Percentiles rank a stretch among this genome's conserved stretches.
These are phyloP conservation scores for Boletellus ananiceps DNA, from an alignment of 768 basidiomycete species.

Conservation along the genomic window DNA sequence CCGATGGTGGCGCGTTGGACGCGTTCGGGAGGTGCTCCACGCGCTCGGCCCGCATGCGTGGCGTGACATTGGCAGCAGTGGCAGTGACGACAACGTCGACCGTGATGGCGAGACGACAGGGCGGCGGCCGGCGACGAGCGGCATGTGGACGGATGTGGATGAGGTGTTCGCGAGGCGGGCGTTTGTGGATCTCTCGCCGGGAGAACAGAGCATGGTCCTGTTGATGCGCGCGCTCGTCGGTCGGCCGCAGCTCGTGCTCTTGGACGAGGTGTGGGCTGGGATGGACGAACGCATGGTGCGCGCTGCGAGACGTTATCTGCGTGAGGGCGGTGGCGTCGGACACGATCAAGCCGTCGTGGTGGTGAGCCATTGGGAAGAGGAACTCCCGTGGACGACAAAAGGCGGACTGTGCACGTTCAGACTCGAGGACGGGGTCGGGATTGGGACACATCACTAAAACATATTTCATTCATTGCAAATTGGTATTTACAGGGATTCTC, in stretches of 20 bases:
- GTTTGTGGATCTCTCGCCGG: slow-evolving; percentile 65
- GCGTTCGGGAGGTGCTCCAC: slow-evolving; percentile 56
- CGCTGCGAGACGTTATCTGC: slow-evolving; percentile 59
- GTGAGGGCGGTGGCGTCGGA: slow-evolving; percentile 42
- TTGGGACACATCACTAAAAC: slow-evolving; percentile 15
- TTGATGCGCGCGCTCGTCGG: slow-evolving; percentile 84
- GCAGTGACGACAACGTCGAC: too few species aligned
- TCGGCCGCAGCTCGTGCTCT: slow-evolving; percentile 64
- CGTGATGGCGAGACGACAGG: too few species aligned
- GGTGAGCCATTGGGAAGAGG: slow-evolving; percentile 88
- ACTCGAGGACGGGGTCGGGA: slow-evolving; percentile 35
- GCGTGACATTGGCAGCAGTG: background rate
- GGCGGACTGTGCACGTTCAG: slow-evolving; percentile 46
- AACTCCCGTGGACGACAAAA: slow-evolving; percentile 73
- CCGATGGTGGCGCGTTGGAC: slow-evolving; percentile 36
- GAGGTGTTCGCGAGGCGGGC: slow-evolving; percentile 42
- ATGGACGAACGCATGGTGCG: slow-evolving; percentile 80
- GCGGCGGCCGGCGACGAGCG: background rate
- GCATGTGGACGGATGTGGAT: slow-evolving; percentile 12
- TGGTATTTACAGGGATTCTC: background rate
- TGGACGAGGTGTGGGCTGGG: slow-evolving; percentile 93
- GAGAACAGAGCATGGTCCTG: slow-evolving; percentile 77
- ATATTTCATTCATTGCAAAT: background rate
- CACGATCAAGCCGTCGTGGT: slow-evolving; percentile 73
- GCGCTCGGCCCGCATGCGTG: slow-evolving; percentile 59